Evolutionary conservation across 2,329 filamentous ascomycete species (phyloP), one percentile per base, ranked within the genome.

Genomic region (Diplodia sapinea): DNA sequence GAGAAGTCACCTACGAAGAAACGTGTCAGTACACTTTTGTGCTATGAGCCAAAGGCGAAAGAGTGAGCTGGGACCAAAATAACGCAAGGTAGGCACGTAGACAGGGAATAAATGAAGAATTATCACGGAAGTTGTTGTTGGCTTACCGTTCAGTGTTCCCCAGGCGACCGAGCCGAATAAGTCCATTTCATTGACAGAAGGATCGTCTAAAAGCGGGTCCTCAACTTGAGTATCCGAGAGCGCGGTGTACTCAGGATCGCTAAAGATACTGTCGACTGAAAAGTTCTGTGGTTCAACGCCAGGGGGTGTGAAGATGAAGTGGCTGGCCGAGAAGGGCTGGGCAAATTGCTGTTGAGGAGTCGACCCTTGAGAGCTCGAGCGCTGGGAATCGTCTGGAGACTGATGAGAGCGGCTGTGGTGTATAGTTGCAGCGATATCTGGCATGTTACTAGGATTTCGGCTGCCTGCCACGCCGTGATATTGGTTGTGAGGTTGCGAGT

Each of bases 131-230:
- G 26, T 26, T 2, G 26, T 26, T 26, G 3, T 3, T 26, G 26
- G 26, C 65, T 62, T 29, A 62, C 65, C 66, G 31, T 68, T 64
- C 13, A 68, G 17, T 15, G 31, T 31, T 33, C 66, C 66, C 66
- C 66, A 68, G 9, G 66, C 29, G 11, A 68, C 36, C 26, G 61
- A 59, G 12, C 66, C 66, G 56, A 68, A 68, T 4, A 64, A n/a
- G 15, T 68, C 66, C 57, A 68, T 15, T 23, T 51, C 50, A 31
- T 64, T 68, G 13, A 59, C 54, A 7, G 52, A 40, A n/a, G 64
- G 64, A 40, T 66, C 64, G 6, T 55, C 64, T 4, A 66, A 38
- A 43, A 56, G 55, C 4, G 64, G 54, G 8, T 66, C 64, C 13
- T n/a, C 8, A 15, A 40, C 29, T 20, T 47, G 51, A 11, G 43